Conservation (phyloP, 345 rosid genomes). For the Lepidium didymum region DNA sequence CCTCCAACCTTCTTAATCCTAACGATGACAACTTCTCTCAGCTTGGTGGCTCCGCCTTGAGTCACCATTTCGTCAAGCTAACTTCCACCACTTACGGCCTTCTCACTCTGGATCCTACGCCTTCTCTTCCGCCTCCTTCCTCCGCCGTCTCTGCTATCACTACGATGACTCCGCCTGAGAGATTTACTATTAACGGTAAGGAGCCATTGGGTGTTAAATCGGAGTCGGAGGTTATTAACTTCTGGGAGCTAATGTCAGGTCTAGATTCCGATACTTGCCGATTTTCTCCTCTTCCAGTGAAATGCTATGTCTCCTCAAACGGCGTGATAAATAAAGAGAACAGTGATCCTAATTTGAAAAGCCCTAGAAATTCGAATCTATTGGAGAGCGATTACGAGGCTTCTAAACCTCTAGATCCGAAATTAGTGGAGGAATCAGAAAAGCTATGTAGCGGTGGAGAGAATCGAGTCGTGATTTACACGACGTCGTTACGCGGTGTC, state of each 20-base stretch:
- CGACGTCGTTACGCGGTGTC: conserved; percentile 73
- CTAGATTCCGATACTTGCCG: conserved; percentile 63
- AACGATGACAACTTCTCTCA: conserved; percentile 58
- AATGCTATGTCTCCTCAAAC: not conserved
- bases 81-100: conserved; percentile 90
- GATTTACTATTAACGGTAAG: conserved; percentile 40
- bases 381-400: not conserved
- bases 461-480: conserved; percentile 55
- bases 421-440: conserved; percentile 15
- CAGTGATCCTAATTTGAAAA: conserved; percentile 35
- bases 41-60: conserved; percentile 48
- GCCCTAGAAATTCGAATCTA: not conserved
- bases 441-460: conserved; percentile 33
- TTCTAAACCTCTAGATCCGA: conserved; percentile 19
- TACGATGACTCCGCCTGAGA: conserved; percentile 56
- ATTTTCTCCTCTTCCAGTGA: conserved; percentile 36
- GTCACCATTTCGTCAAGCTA: conserved; percentile 75
- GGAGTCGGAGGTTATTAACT: conserved; percentile 62
- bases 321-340: conserved; percentile 42
- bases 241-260: conserved; percentile 91
- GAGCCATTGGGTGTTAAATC: conserved; percentile 30
- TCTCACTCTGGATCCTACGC: conserved; percentile 64
- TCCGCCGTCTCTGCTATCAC: conserved; percentile 22
- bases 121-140: conserved; percentile 8
- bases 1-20: conserved; percentile 55